Percentiles rank a stretch among this genome's conserved stretches.
phyloP scores from a whole-genome alignment of 176 grass and related monocot genomes.

The Leersia perrieri region DNA sequence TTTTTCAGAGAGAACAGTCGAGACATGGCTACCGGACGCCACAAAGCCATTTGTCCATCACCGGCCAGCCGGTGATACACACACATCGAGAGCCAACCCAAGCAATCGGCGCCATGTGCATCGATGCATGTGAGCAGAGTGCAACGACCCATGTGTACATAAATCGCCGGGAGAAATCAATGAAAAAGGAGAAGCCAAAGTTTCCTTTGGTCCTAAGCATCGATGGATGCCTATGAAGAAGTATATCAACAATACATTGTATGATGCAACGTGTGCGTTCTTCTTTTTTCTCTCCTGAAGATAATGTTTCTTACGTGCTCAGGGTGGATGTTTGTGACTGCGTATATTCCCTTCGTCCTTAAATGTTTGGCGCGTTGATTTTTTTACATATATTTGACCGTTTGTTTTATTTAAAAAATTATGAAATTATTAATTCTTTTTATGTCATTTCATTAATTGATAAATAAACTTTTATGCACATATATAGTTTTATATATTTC shows the following conservation, averaged over 20 bases:
- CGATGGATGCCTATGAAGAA: not conserved
- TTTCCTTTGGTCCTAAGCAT: constrained; percentile 20
- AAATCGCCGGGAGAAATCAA: not conserved
- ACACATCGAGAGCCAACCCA: not conserved
- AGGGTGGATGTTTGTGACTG: not conserved
- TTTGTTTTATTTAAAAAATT: too few relatives aligned
- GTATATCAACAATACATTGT: not conserved
- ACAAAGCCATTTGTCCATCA: not conserved
- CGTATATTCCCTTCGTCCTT: too few relatives aligned
- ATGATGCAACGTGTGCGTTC: not conserved
- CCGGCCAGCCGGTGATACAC: not conserved
- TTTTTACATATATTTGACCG: too few relatives aligned
- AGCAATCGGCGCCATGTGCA: not conserved
- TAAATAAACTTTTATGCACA: too few relatives aligned
- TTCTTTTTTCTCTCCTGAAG: not conserved
- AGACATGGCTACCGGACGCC: not conserved
- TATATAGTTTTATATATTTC: too few relatives aligned
- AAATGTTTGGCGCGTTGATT: too few relatives aligned
- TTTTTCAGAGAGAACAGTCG: not conserved
- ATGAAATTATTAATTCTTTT: too few relatives aligned
- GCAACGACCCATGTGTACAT: not conserved
- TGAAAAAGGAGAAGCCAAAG: not conserved
- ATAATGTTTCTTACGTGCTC: not conserved
- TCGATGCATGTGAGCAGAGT: not conserved
- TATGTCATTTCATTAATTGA: too few relatives aligned